Conservation (phyloP, 2,329 filamentous ascomycete genomes). For the Fusarium irregulare region DNA sequence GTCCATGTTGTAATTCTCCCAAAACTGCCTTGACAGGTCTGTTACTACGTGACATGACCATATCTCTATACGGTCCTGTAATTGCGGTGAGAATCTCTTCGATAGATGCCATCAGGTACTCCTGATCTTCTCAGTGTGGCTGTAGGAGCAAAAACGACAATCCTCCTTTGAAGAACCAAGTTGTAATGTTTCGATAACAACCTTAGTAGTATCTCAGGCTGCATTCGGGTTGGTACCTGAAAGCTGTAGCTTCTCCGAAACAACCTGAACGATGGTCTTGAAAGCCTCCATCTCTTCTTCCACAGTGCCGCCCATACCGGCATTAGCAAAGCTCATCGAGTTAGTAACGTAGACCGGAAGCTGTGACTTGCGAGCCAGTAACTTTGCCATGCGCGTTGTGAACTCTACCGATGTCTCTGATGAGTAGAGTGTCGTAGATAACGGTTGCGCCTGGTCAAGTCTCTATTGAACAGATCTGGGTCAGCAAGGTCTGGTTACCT, state of each 20-base stretch:
- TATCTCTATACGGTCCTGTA: neutral
- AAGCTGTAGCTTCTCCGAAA: slow-evolving; percentile 54
- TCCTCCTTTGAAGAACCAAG: neutral
- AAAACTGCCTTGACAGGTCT: slow-evolving; percentile 35
- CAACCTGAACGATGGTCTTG: slow-evolving; percentile 76
- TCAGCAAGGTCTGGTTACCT: slow-evolving; percentile 19
- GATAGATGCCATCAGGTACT: neutral
- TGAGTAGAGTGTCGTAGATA: slow-evolving; percentile 83
- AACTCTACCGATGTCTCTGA: slow-evolving; percentile 85
- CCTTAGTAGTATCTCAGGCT: neutral
- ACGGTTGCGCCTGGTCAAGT: slow-evolving; percentile 68
- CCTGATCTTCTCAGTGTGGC: neutral
- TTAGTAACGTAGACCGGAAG: slow-evolving; percentile 91
- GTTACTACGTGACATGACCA: slow-evolving; percentile 8
- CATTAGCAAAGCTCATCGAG: slow-evolving; percentile 80
- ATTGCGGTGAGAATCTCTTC: neutral
- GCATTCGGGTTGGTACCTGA: slow-evolving; percentile 20
- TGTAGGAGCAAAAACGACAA: neutral
- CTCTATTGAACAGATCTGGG: slow-evolving; percentile 51
- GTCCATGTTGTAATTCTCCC: slow-evolving; percentile 33
- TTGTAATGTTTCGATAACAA: too few species aligned
- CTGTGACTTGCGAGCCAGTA: slow-evolving; percentile 77
- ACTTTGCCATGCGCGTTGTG: slow-evolving; percentile 83
- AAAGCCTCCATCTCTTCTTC: slow-evolving; percentile 97
- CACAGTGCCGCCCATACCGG: slow-evolving; percentile 80